Conservation (phyloP, 2,329 filamentous ascomycete genomes). For the Grosmannia serpens region DNA sequence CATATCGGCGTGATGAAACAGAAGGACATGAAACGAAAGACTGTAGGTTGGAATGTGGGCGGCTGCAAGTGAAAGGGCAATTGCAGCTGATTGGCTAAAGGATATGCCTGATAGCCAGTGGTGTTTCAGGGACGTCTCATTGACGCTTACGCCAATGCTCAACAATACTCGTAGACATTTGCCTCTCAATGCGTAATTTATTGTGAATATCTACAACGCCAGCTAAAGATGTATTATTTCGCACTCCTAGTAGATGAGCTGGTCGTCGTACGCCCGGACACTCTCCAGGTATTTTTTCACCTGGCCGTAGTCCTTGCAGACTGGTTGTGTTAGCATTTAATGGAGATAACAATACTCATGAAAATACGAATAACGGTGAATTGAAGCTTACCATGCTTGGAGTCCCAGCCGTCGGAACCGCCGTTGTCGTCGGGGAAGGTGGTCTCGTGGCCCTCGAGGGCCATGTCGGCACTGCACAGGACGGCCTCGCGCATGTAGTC, state of each 20-base stretch:
- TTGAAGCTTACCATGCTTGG: conserved; percentile 26
- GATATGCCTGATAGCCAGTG: neutral
- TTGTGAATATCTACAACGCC: neutral
- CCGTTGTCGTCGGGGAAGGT: conserved; percentile 34
- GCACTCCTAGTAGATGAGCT: conserved; percentile 25
- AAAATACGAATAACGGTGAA: neutral
- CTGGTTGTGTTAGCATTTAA: conserved; percentile 13
- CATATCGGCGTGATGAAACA: neutral
- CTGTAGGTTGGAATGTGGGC: neutral
- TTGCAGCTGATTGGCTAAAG: neutral
- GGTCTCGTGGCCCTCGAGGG: conserved; percentile 32
- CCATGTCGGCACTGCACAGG: conserved; percentile 33
- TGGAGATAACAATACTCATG: no score
- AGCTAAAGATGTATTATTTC: neutral
- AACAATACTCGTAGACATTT: neutral
- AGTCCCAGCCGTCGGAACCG: conserved; percentile 34
- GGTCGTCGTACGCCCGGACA: conserved; percentile 32
- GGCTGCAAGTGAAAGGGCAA: neutral
- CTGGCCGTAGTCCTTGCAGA: conserved; percentile 31
- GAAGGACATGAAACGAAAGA: neutral
- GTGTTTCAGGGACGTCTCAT: neutral
- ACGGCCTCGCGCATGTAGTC: conserved; percentile 35
- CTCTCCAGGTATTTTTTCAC: conserved; percentile 30
- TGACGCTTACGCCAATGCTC: neutral
- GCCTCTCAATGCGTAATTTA: neutral